phyloP scores from a whole-genome alignment of 768 basidiomycete genomes.

The Xerocomus brunneocitrinus region DNA sequence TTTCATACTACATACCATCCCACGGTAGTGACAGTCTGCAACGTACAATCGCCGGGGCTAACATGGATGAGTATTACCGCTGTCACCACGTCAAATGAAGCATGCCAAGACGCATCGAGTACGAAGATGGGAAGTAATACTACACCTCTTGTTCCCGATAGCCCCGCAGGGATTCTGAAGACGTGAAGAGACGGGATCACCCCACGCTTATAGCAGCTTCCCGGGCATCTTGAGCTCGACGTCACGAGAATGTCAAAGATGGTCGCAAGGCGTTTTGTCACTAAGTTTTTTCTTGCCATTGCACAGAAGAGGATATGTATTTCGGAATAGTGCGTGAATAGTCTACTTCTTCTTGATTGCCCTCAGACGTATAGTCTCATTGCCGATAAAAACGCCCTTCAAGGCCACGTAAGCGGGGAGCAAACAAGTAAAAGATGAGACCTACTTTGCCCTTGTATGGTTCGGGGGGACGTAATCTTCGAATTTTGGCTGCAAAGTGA shows the following conservation, averaged over 20 bases:
- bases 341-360: constrained; percentile 92
- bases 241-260: not conserved
- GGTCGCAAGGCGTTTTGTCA: not conserved
- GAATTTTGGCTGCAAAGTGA: constrained; percentile 81
- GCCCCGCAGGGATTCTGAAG: not conserved
- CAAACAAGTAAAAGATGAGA: constrained; percentile 1
- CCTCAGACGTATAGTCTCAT: constrained; percentile 88
- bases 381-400: constrained; percentile 92
- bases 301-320: constrained; percentile 1
- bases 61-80: not conserved
- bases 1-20: no score
- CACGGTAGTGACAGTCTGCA: not conserved
- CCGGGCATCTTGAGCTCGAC: no score
- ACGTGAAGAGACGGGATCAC: not conserved
- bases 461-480: constrained; percentile 84
- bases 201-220: not conserved
- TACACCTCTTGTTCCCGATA: not conserved
- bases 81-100: not conserved
- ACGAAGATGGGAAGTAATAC: not conserved
- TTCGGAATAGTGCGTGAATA: constrained; percentile 2
- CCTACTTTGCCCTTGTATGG: constrained; percentile 97
- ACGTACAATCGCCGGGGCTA: not conserved
- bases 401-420: constrained; percentile 2
- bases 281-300: not conserved
- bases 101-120: not conserved